phyloP scores from a whole-genome alignment of 768 basidiomycete species.

The Pulveroboletus ravenelii region DNA sequence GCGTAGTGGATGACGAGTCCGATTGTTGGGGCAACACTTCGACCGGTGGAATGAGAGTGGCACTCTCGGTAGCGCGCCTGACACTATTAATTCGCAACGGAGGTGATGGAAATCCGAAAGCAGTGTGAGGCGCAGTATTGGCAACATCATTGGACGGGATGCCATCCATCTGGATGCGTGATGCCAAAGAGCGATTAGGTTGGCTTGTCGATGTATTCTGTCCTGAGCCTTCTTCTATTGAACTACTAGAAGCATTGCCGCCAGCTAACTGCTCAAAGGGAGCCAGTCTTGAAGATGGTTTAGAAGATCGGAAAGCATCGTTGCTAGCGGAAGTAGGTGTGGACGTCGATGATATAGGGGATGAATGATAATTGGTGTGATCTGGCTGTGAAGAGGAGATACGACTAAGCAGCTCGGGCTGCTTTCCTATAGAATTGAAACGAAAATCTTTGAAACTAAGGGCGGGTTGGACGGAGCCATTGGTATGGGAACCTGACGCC shows the following conservation, averaged over 20 bases:
- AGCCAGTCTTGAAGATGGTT: conserved; percentile 16
- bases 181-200: conserved; percentile 15
- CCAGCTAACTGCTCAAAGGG: conserved; percentile 22
- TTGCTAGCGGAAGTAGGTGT: not conserved
- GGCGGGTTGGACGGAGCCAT: conserved; percentile 9
- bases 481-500: not conserved
- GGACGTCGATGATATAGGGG: conserved; percentile 20
- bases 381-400: conserved; percentile 36
- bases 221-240: not conserved
- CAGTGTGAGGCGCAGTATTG: not conserved
- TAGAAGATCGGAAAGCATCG: not conserved
- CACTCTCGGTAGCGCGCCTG: not conserved
- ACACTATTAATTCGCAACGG: not conserved
- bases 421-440: conserved; percentile 52
- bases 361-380: conserved; percentile 22
- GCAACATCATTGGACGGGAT: not conserved
- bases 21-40: conserved; percentile 18
- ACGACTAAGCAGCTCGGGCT: conserved; percentile 49
- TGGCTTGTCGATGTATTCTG: conserved; percentile 5
- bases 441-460: conserved; percentile 38
- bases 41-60: conserved; percentile 30
- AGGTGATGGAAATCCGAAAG: not conserved
- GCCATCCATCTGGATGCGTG: conserved; percentile 21
- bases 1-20: conserved; percentile 17
- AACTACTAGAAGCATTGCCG: not conserved